Percentiles rank a stretch among this genome's conserved stretches.
These are phyloP conservation scores for Pyrenophora teres DNA, from an alignment of 2,329 filamentous ascomycete genomes.

Conservation along the genomic window DNA sequence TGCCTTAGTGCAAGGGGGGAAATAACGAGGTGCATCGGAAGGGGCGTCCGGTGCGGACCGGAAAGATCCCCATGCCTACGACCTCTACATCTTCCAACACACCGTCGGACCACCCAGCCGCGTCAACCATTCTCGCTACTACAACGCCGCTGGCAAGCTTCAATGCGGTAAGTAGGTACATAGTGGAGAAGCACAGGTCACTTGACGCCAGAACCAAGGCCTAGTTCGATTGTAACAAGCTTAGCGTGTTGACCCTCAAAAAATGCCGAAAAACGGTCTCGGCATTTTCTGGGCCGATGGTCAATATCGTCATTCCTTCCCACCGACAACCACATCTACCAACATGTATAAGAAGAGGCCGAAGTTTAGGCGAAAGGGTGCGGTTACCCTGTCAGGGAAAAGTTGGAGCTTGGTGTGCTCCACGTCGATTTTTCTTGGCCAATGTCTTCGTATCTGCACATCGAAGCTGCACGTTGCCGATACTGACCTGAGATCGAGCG, in stretches of 20 bases:
- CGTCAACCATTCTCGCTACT: too few relatives aligned
- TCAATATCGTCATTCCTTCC: not conserved
- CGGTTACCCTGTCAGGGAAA: too few relatives aligned
- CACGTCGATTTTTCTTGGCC: too few relatives aligned
- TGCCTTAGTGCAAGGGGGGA: not conserved
- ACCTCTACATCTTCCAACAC: too few relatives aligned
- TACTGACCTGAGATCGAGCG: not conserved
- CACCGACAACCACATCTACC: too few relatives aligned
- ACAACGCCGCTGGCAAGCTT: conserved; percentile 1
- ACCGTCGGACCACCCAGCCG: too few relatives aligned
- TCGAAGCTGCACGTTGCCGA: not conserved
- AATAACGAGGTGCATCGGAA: conserved; percentile 4
- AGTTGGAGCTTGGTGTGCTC: too few relatives aligned
- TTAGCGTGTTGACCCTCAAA: not conserved
- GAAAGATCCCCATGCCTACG: not conserved
- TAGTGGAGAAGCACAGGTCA: not conserved
- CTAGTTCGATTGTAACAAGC: not conserved
- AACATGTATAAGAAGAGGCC: too few relatives aligned
- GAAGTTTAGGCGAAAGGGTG: too few relatives aligned
- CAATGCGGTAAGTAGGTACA: conserved; percentile 6
- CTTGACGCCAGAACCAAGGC: not conserved
- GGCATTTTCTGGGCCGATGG: conserved; percentile 10
- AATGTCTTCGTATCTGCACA: not conserved
- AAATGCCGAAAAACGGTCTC: not conserved
- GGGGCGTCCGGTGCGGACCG: not conserved